Conservation (phyloP, 805 yeast species). For the Komagataella ulmi region DNA sequence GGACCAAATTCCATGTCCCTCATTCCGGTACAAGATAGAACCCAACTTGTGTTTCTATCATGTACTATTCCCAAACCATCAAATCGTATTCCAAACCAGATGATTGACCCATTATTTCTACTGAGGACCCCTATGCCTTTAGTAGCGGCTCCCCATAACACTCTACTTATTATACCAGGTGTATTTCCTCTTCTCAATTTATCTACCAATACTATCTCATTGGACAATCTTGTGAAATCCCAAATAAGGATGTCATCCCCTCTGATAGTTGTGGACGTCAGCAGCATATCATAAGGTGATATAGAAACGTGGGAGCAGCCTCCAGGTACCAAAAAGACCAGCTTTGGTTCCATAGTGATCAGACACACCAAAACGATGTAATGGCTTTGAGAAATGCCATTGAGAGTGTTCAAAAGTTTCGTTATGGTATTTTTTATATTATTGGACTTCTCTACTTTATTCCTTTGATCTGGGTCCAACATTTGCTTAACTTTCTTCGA, state of each 20-base stretch:
- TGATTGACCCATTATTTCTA: conserved; percentile 42
- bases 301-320: conserved; percentile 48
- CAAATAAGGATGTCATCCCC: conserved; percentile 56
- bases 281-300: conserved; percentile 45
- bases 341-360: conserved; percentile 20
- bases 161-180: conserved; percentile 33
- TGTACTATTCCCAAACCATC: conserved; percentile 4
- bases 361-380: conserved; percentile 37
- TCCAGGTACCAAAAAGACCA: conserved; percentile 42
- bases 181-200: conserved; percentile 53
- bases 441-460: neutral
- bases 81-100: conserved; percentile 40
- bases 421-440: conserved; percentile 8
- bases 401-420: conserved; percentile 15
- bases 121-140: conserved; percentile 36
- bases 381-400: conserved; percentile 9
- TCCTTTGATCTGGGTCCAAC: conserved; percentile 10
- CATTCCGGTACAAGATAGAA: conserved; percentile 22
- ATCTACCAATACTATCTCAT: conserved; percentile 39
- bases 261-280: conserved; percentile 38
- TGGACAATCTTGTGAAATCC: conserved; percentile 42
- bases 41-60: conserved; percentile 25
- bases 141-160: conserved; percentile 39
- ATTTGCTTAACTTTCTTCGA: conserved; percentile 27
- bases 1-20: conserved; percentile 12